These are phyloP conservation scores for Aspergillus fischeri DNA, from an alignment of 2,329 filamentous ascomycete species.

Conservation along the genomic window DNA sequence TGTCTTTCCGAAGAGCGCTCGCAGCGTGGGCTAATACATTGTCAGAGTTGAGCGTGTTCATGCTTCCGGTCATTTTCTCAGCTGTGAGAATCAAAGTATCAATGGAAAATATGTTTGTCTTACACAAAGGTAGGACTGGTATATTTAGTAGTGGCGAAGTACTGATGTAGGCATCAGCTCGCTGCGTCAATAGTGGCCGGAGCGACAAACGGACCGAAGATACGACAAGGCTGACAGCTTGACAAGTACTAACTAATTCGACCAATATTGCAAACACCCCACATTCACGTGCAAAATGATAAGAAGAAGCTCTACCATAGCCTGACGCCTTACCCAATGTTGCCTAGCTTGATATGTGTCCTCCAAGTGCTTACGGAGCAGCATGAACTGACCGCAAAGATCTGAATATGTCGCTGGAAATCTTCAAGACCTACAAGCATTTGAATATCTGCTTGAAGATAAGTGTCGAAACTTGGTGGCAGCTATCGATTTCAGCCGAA, in stretches of 20 bases:
- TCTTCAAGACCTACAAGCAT: neutral
- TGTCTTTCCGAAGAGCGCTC: slow-evolving; percentile 27
- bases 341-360: neutral
- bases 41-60: slow-evolving; percentile 24
- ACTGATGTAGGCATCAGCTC: neutral
- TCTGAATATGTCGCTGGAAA: neutral
- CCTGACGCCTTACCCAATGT: neutral
- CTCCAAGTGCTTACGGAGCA: neutral
- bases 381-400: neutral
- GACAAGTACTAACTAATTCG: too few relatives aligned
- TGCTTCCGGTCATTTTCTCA: slow-evolving; percentile 11
- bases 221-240: neutral
- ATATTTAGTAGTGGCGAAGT: neutral
- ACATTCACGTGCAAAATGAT: neutral
- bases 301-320: neutral
- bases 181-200: neutral
- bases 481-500: neutral
- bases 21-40: slow-evolving; percentile 31
- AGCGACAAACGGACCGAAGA: neutral
- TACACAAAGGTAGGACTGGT: neutral
- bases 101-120: neutral
- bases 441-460: neutral
- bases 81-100: neutral
- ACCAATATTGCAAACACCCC: slow-evolving; percentile 1
- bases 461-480: neutral